Conservation (phyloP, 2,329 filamentous ascomycete species). For the Zasmidium citrigriseum region DNA sequence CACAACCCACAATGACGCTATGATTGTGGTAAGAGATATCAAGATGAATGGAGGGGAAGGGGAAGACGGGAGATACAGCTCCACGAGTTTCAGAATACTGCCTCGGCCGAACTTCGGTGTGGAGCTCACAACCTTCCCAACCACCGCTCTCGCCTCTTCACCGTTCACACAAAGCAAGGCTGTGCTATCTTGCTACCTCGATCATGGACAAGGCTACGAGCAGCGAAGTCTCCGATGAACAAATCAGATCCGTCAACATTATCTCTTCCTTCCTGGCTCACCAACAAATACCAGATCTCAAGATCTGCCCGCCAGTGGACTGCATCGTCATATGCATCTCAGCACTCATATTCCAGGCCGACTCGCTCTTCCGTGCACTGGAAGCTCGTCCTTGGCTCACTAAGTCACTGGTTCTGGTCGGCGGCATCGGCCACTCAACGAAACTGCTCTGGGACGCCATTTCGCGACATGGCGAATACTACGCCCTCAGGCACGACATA, state of each 20-base stretch:
- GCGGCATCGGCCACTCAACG: constrained; percentile 51
- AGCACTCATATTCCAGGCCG: constrained; percentile 39
- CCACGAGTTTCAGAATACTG: too few species aligned
- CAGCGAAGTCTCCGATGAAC: not conserved
- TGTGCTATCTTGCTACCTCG: not conserved
- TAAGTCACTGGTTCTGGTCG: constrained; percentile 44
- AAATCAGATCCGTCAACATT: constrained; percentile 26
- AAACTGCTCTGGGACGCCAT: constrained; percentile 45
- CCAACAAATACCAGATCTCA: constrained; percentile 27
- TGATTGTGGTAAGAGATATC: too few species aligned
- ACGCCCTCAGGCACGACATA: constrained; percentile 30
- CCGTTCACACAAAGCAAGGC: too few species aligned
- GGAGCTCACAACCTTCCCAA: too few species aligned
- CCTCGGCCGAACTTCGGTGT: too few species aligned
- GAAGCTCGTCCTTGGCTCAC: constrained; percentile 33
- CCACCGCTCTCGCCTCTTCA: too few species aligned
- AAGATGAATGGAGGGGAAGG: too few species aligned
- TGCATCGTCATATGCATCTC: constrained; percentile 45
- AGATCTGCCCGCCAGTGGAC: constrained; percentile 30
- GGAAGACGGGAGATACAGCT: too few species aligned
- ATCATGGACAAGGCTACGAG: not conserved
- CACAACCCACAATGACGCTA: too few species aligned
- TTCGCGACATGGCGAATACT: constrained; percentile 32
- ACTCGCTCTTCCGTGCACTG: constrained; percentile 38
- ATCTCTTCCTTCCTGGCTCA: constrained; percentile 35